A percentile compares a stretch with the other conserved stretches of the same genome.
These are phyloP conservation scores for Serendipita sp. DNA, from an alignment of 768 basidiomycete genomes.

Conservation along the genomic window DNA sequence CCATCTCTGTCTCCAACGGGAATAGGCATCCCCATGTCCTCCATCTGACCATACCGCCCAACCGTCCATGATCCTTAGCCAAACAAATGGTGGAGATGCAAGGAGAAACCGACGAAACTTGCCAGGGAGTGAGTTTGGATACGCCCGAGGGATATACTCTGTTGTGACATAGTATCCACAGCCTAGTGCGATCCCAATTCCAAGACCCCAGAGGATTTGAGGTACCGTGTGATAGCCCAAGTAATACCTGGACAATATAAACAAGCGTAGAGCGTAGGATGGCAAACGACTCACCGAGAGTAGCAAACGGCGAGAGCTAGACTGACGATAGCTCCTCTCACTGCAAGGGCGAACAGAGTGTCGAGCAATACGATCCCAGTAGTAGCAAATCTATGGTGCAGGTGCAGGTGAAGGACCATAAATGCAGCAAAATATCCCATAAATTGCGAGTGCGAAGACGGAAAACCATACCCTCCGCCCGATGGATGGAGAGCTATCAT, in stretches of 20 bases:
- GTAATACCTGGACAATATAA: conserved; percentile 31
- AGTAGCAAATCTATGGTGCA: conserved; percentile 46
- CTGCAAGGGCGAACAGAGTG: conserved; percentile 26
- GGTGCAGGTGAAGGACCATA: conserved; percentile 53
- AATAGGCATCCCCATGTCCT: conserved; percentile 60
- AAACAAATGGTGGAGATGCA: conserved; percentile 38
- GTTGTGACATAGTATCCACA: conserved; percentile 35
- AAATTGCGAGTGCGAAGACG: conserved; percentile 78
- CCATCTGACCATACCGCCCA: conserved; percentile 71
- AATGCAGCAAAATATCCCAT: conserved; percentile 81
- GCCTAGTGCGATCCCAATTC: conserved; percentile 45
- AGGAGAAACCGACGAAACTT: conserved; percentile 33
- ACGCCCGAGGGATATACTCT: conserved; percentile 40
- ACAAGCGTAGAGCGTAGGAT: background rate
- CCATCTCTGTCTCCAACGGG: conserved; percentile 29
- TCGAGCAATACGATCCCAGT: conserved; percentile 40
- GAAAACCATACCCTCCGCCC: conserved; percentile 69
- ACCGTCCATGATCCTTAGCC: conserved; percentile 63
- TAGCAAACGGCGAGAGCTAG: conserved; percentile 61
- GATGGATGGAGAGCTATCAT: conserved; percentile 20
- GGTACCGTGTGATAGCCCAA: conserved; percentile 57
- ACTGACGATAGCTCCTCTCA: conserved; percentile 34
- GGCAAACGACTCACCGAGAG: conserved; percentile 39
- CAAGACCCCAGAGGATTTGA: conserved; percentile 63
- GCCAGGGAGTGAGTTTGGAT: conserved; percentile 31